A percentile compares a stretch with the other conserved stretches of the same genome.
Conservation (phyloP, 2,329 filamentous ascomycete genomes). For the Aspergillus sp. region DNA sequence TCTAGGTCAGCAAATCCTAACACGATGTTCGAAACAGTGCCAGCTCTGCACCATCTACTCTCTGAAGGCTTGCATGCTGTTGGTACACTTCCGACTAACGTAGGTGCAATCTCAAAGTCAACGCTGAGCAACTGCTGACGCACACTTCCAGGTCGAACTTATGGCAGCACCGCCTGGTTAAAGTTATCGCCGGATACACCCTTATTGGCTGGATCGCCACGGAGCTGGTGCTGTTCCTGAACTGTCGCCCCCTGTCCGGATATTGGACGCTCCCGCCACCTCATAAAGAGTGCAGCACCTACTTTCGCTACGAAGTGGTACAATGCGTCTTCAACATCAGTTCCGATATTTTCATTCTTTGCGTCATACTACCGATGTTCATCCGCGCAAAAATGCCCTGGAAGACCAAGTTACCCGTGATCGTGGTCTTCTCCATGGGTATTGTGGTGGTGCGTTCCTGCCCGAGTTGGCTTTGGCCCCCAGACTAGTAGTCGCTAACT, state of each 20-base stretch:
- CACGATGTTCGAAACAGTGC: background rate
- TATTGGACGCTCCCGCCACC: constrained; percentile 5
- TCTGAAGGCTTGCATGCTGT: constrained; percentile 8
- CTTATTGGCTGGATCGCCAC: background rate
- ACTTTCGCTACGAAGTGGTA: background rate
- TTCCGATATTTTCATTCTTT: constrained; percentile 1
- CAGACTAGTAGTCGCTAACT: background rate
- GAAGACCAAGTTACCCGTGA: constrained; percentile 6
- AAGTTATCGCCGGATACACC: background rate
- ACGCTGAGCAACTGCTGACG: background rate
- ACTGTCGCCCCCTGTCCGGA: constrained; percentile 1
- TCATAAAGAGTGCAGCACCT: background rate
- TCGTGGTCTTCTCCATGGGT: constrained; percentile 8
- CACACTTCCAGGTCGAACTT: background rate
- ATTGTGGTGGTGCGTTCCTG: constrained; percentile 1
- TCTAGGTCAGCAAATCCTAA: background rate
- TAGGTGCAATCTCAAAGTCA: background rate
- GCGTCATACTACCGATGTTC: constrained; percentile 1
- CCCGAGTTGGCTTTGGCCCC: background rate
- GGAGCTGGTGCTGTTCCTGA: constrained; percentile 7
- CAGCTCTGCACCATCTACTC: constrained; percentile 8
- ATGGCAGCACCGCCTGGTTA: constrained; percentile 5
- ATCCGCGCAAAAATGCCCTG: constrained; percentile 2
- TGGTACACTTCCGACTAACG: constrained; percentile 8
- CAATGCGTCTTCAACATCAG: constrained; percentile 2